Evolutionary conservation across 352 stramenopile genomes (phyloP).

Genomic region (Phytophthora colocasiae): DNA sequence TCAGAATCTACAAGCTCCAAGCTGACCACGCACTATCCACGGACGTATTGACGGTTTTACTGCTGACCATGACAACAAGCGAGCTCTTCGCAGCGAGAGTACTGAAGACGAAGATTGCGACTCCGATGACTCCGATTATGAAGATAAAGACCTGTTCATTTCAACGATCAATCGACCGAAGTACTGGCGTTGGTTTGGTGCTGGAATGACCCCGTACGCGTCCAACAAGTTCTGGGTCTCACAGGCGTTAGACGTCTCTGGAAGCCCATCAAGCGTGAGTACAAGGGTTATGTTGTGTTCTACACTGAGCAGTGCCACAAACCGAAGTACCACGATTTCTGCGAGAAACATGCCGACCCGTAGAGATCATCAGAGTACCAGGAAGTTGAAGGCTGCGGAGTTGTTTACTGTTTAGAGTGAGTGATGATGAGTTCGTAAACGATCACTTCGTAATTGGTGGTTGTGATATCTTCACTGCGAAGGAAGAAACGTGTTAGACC

Average conservation of each 20-base stretch:
- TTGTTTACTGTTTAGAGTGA: no score
- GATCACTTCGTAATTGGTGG: no score
- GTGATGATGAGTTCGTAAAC: no score
- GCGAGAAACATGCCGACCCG: neutral
- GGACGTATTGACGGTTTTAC: neutral
- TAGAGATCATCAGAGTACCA: neutral
- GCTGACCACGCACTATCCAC: neutral
- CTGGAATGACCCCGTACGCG: conserved; percentile 11
- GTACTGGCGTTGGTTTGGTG: conserved; percentile 18
- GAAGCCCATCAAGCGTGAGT: conserved; percentile 25
- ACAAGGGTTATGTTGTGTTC: conserved; percentile 20
- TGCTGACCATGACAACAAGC: neutral
- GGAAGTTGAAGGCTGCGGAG: neutral
- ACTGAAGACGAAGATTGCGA: conserved; percentile 4
- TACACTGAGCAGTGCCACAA: conserved; percentile 17
- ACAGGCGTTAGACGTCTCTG: conserved; percentile 11
- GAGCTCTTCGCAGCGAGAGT: conserved; percentile 1
- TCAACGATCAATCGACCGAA: conserved; percentile 8
- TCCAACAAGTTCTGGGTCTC: conserved; percentile 16
- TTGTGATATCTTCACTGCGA: no score
- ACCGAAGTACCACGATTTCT: conserved; percentile 11
- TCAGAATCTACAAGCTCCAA: neutral
- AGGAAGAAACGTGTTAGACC: no score
- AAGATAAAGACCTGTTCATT: conserved; percentile 17
- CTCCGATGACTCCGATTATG: conserved; percentile 9